Evolutionary conservation across 1,139 yeast genomes (phyloP), one percentile per base, ranked within the genome.

Genomic region (Sugiyamaella novakii): DNA sequence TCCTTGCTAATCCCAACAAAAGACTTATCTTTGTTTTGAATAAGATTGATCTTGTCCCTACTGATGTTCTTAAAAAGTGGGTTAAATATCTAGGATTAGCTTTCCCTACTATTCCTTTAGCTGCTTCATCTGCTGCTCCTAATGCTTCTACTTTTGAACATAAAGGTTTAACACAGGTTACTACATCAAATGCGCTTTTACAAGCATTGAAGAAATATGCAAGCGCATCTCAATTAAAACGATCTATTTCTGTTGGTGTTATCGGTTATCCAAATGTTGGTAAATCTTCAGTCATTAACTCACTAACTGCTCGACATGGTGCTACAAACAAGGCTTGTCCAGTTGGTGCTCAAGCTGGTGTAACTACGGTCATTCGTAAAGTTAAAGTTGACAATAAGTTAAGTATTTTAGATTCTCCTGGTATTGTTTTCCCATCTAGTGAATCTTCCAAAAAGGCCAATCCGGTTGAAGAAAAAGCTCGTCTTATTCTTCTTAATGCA

Each of bases 301-400:
- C 96, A 3, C 76, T 92, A 56, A 83, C 95, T 8, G 78, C 87
- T 48, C 83, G 95, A 70, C 94, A 87, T 64, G 89, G 92, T 46
- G 72, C 77, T 21, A 55, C 56, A 31, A 57, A 56, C 29, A 73
- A 81, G 38, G 94, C 92, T 8, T 92, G 98, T 66, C 98, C 98
- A 11, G 95, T 87, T 28, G 99, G 98, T 40, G 94, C 95, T 62
- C 94, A 87, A 71, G 98, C 99, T 3, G 98, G 98, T 66, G 92
- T 92, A 31, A 92, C 98, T 25, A 91, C 96, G 1, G 75, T 92
- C 2, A 74, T 92, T 67, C 81, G 97, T 71, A 95, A 89, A 68
- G 89, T 92, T 53, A 92, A 92, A 71, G 79, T 92, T 54, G 98
- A 92, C 67, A 85, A 83, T 64, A 89, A 89, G 68, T 78, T 92